These are phyloP conservation scores for Coemansia sp. DNA, from an alignment of 192 early-diverging fungal genomes.

Conservation along the genomic window DNA sequence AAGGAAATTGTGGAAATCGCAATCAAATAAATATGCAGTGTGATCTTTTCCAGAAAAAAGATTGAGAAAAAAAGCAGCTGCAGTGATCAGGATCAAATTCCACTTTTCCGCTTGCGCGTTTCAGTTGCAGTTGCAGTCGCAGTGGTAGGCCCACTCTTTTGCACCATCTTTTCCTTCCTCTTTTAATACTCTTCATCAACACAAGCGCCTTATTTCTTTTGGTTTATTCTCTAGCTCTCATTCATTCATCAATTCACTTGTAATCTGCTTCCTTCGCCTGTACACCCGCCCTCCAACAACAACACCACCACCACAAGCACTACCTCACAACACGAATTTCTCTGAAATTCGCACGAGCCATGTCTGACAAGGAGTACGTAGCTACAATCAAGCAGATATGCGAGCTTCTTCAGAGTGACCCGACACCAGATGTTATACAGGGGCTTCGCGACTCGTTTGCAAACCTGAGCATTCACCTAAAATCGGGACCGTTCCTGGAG, in stretches of 20 bases:
- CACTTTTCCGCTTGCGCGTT: neutral
- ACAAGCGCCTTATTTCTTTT: too few relatives aligned
- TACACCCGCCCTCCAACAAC: too few relatives aligned
- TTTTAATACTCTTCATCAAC: too few relatives aligned
- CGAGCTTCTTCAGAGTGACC: conserved; percentile 46
- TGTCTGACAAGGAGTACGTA: conserved; percentile 36
- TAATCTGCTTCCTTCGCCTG: too few relatives aligned
- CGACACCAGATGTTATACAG: conserved; percentile 44
- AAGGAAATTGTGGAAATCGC: neutral
- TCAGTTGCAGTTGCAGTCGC: neutral
- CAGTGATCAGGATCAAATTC: neutral
- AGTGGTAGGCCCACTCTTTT: neutral
- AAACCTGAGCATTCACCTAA: conserved; percentile 42
- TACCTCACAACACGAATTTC: neutral
- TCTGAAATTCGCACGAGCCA: neutral
- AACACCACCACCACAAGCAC: neutral
- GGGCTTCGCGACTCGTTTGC: conserved; percentile 41
- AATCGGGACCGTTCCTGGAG: conserved; percentile 44
- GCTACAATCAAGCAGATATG: conserved; percentile 50
- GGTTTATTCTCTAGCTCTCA: too few relatives aligned
- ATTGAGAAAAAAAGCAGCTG: neutral
- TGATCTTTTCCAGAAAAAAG: neutral
- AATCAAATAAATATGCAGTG: neutral
- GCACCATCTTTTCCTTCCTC: too few relatives aligned
- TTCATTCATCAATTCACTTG: too few relatives aligned